Conservation (phyloP, 192 early-diverging fungal species). For the Coemansia sp. region DNA sequence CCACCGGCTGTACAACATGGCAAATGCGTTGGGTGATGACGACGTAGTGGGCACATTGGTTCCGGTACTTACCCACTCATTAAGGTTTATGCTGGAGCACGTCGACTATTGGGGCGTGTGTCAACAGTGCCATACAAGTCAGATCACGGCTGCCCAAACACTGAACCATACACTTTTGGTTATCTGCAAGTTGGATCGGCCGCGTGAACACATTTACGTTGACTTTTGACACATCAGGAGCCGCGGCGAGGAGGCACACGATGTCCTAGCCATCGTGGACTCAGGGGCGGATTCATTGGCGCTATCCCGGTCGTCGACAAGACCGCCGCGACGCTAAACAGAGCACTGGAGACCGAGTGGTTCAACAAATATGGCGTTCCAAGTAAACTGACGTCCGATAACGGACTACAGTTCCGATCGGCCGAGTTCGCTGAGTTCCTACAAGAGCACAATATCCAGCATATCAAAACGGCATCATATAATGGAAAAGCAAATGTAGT, state of each 20-base stretch:
- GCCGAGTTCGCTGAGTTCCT: background rate
- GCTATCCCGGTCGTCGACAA: background rate
- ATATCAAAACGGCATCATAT: background rate
- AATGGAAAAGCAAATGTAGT: slow-evolving; percentile 1
- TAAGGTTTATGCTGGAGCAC: background rate
- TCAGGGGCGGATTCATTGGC: background rate
- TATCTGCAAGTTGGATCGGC: background rate
- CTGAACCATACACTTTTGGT: background rate
- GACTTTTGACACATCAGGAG: background rate
- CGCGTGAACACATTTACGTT: slow-evolving; percentile 8
- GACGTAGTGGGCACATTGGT: background rate
- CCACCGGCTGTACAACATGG: background rate
- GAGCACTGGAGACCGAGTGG: background rate
- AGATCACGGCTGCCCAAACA: background rate
- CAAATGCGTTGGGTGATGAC: background rate
- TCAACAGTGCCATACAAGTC: slow-evolving; percentile 6
- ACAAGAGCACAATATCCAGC: background rate
- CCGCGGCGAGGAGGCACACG: background rate
- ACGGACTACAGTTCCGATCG: background rate
- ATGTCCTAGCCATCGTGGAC: background rate
- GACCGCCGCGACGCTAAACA: background rate
- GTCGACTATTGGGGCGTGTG: background rate
- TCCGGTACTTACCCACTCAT: background rate
- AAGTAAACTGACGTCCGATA: background rate
- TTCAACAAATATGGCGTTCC: background rate